These are phyloP conservation scores for Aspergillus phoenicis DNA, from an alignment of 2,329 filamentous ascomycete genomes.

Conservation along the genomic window DNA sequence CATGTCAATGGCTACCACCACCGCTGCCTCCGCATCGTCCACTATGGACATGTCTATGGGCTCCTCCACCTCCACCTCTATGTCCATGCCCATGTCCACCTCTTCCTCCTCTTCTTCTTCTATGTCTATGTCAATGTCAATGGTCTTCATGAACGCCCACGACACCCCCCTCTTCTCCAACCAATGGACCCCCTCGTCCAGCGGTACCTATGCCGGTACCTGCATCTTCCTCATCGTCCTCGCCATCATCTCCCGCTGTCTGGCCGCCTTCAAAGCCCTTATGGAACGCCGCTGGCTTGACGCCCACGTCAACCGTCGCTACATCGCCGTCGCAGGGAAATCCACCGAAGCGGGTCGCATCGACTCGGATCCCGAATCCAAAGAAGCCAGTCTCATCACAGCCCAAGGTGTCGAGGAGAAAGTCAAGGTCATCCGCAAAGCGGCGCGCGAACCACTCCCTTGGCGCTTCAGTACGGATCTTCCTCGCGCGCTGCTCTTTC, in stretches of 20 bases:
- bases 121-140: constrained; percentile 32
- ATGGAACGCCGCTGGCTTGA: constrained; percentile 69
- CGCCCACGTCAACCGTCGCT: constrained; percentile 71
- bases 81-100: background rate
- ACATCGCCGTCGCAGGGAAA: constrained; percentile 71
- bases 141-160: constrained; percentile 58
- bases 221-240: constrained; percentile 89
- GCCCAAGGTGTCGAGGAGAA: constrained; percentile 80
- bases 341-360: constrained; percentile 61
- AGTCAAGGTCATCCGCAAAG: constrained; percentile 70
- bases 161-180: constrained; percentile 67
- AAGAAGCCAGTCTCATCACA: constrained; percentile 66
- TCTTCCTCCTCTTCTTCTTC: constrained; percentile 18
- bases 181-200: constrained; percentile 71
- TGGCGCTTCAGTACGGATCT: constrained; percentile 83
- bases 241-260: constrained; percentile 66
- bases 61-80: constrained; percentile 13
- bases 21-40: constrained; percentile 5
- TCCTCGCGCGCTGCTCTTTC: constrained; percentile 70
- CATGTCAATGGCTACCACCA: constrained; percentile 10
- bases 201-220: constrained; percentile 78
- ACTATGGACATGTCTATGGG: constrained; percentile 39
- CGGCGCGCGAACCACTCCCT: constrained; percentile 58
- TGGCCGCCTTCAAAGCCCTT: constrained; percentile 69
- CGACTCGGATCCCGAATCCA: constrained; percentile 62